phyloP scores from a whole-genome alignment of 1,284 basidiomycete species.

The Kwoniella shivajii region DNA sequence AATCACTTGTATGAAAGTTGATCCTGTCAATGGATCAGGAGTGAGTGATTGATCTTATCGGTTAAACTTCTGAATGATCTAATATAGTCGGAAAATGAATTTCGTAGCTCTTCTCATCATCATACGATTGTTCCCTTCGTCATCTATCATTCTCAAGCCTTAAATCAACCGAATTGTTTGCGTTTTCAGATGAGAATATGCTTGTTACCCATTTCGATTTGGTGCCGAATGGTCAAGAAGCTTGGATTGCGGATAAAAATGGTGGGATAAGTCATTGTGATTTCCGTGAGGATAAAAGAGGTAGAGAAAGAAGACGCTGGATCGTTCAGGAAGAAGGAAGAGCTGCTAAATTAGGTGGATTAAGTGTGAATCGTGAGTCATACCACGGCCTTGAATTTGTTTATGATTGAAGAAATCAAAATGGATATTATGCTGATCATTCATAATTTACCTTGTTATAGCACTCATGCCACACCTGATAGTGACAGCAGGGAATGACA shows the following conservation, averaged over 20 bases:
- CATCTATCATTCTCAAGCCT: slow-evolving; percentile 52
- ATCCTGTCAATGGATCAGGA: slow-evolving; percentile 46
- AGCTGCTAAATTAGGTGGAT: slow-evolving; percentile 51
- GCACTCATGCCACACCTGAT: slow-evolving; percentile 50
- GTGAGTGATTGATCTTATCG: slow-evolving; percentile 32
- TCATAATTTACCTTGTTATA: slow-evolving; percentile 13
- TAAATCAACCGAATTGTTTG: slow-evolving; percentile 52
- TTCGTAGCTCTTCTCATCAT: slow-evolving; percentile 52
- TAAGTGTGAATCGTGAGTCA: slow-evolving; percentile 53
- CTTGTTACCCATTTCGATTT: slow-evolving; percentile 57
- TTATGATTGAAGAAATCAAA: background rate
- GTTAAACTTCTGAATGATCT: too few relatives aligned
- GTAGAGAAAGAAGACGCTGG: slow-evolving; percentile 40
- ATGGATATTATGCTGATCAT: background rate
- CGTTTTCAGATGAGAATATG: slow-evolving; percentile 52
- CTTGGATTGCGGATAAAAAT: slow-evolving; percentile 54
- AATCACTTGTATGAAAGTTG: slow-evolving; percentile 53
- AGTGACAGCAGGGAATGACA: slow-evolving; percentile 51
- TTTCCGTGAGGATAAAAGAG: slow-evolving; percentile 41
- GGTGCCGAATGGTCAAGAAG: slow-evolving; percentile 50
- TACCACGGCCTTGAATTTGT: background rate
- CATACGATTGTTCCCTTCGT: slow-evolving; percentile 57
- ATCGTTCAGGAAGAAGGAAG: slow-evolving; percentile 45
- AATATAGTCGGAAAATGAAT: background rate
- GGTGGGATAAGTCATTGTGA: slow-evolving; percentile 57